Evolutionary conservation across 192 early-diverging fungal species (phyloP), one percentile per base, ranked within the genome.

Genomic region (Entomortierella chlamydospora): DNA sequence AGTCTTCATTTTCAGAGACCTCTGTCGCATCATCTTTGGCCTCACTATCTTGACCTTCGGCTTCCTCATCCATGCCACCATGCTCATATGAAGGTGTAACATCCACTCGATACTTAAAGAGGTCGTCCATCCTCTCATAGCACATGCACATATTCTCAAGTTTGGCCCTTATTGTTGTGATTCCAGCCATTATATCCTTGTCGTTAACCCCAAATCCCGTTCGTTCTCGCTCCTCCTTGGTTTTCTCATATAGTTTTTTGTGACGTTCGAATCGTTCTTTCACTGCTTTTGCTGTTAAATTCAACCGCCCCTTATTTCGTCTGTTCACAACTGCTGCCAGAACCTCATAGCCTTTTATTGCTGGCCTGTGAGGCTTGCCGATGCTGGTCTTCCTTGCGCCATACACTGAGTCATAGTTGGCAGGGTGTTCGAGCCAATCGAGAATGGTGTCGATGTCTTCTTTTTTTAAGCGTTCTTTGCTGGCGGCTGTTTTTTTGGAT

Each of bases 91-190:
- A 23, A 1, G 62, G 70, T 34, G 53, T 29, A 31, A 64, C 43
- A 53, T 52, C 52, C 12, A 47, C 25, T 23, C 23, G 39, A 17
- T 25, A 12, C n/a, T 64, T 41, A 61, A 66, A 73, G 3, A 73
- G 43, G 15, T 20, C 42, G 23, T 73, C 64, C 72, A 73, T 73
- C 33, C 64, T 73, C 20, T 12, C 39, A 55, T 47, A 66, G 23
- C 72, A 65, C 25, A 29, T 54, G 37, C 64, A 68, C 53, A 62
- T 41, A 2, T 51, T 62, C 45, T 76, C 73, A 8, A 55, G 49
- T 43, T 76, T 76, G 30, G 45, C 33, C 2, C 1, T 41, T 0
- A 68, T 28, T 28, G 42, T 61, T 23, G 47, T 42, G 15, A 68
- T 76, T 2, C 65, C 65, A n/a, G 62, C 62, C 26, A n/a, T 25